Conservation (phyloP, 1,284 basidiomycete genomes). For the Sutorius eximius region DNA sequence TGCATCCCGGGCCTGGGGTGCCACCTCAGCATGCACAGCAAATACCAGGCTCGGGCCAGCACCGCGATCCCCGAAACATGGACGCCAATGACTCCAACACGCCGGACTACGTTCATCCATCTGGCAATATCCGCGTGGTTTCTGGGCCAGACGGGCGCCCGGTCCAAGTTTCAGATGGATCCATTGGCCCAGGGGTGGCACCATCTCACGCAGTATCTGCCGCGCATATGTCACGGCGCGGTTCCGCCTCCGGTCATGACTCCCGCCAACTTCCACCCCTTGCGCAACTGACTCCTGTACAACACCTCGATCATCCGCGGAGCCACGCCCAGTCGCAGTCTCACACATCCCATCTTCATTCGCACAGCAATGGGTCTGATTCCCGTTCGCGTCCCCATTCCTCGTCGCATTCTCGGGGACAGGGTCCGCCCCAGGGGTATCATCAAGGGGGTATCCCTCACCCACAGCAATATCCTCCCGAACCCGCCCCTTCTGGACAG, state of each 20-base stretch:
- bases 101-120: conserved; percentile 47
- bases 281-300: conserved; percentile 44
- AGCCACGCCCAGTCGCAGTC: conserved; percentile 41
- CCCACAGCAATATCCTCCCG: conserved; percentile 44
- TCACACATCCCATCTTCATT: conserved; percentile 36
- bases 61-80: conserved; percentile 44
- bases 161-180: conserved; percentile 45
- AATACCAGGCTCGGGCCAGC: conserved; percentile 35
- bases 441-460: conserved; percentile 34
- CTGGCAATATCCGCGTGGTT: conserved; percentile 45
- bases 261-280: conserved; percentile 51
- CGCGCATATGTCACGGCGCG: conserved; percentile 36
- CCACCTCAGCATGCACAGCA: conserved; percentile 38
- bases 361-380: conserved; percentile 37
- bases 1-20: conserved; percentile 37
- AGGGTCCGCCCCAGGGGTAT: conserved; percentile 36
- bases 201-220: conserved; percentile 41
- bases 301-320: conserved; percentile 40
- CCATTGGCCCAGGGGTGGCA: conserved; percentile 41
- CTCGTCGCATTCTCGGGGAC: conserved; percentile 44
- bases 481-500: conserved; percentile 44
- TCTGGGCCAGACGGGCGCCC: conserved; percentile 48
- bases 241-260: conserved; percentile 43
- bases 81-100: conserved; percentile 45
- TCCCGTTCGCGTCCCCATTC: conserved; percentile 46